Evolutionary conservation across 1,284 basidiomycete genomes (phyloP).

Genomic region (Marasmius sp.): DNA sequence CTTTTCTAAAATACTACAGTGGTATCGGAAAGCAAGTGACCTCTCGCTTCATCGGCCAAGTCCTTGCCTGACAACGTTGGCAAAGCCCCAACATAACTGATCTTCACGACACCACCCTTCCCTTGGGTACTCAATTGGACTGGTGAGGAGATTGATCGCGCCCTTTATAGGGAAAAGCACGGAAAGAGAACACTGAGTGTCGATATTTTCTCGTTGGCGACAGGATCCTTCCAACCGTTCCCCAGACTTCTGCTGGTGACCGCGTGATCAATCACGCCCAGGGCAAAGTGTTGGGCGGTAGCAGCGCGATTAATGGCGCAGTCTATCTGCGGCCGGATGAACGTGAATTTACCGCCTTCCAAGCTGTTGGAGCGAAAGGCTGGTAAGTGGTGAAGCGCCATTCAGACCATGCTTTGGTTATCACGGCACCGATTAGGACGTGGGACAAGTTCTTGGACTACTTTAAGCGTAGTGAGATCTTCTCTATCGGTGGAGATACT

Average conservation of each 20-base stretch:
- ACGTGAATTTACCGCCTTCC: constrained; percentile 2
- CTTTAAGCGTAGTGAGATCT: constrained; percentile 10
- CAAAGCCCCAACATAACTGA: constrained; percentile 5
- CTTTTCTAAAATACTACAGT: background rate
- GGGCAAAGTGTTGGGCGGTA: constrained; percentile 5
- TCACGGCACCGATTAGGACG: constrained; percentile 4
- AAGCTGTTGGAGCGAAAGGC: constrained; percentile 9
- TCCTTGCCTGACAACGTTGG: no score
- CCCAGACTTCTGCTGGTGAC: background rate
- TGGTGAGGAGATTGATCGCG: background rate
- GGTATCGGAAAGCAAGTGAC: constrained; percentile 1
- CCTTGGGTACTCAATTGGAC: background rate
- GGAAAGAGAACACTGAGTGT: background rate
- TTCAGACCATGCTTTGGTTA: background rate
- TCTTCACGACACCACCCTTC: background rate
- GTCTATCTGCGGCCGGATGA: constrained; percentile 11
- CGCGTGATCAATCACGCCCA: background rate
- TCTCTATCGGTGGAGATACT: background rate
- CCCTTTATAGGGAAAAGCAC: background rate
- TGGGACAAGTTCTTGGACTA: constrained; percentile 10
- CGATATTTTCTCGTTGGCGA: background rate
- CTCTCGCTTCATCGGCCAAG: background rate
- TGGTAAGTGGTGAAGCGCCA: constrained; percentile 3
- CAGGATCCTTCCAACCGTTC: background rate
- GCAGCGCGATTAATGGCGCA: constrained; percentile 12